phyloP scores from a whole-genome alignment of 1,284 basidiomycete genomes.

The Irpex sp. region DNA sequence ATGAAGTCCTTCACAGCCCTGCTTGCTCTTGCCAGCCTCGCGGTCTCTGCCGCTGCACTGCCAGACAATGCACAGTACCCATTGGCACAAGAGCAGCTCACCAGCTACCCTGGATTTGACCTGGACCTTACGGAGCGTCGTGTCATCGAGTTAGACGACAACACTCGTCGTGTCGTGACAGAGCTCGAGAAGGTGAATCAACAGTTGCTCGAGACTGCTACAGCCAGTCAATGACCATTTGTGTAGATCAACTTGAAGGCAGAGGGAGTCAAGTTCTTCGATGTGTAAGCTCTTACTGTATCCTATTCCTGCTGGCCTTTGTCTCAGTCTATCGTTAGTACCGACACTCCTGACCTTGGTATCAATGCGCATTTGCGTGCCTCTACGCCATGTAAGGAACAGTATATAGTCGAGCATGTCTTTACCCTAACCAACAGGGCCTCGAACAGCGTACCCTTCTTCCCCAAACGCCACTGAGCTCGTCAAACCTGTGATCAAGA shows the following conservation, averaged over 20 bases:
- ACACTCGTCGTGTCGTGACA: constrained; percentile 71
- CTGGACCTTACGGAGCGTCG: constrained; percentile 71
- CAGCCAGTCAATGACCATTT: constrained; percentile 12
- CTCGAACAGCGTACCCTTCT: constrained; percentile 45
- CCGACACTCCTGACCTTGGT: constrained; percentile 66
- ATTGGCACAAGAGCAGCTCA: constrained; percentile 15
- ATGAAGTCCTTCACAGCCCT: constrained; percentile 48
- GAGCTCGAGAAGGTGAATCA: constrained; percentile 74
- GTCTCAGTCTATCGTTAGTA: constrained; percentile 43
- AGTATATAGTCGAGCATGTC: constrained; percentile 14
- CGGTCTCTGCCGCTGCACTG: constrained; percentile 20
- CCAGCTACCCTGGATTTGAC: constrained; percentile 36
- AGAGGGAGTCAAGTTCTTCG: constrained; percentile 77
- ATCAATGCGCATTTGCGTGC: constrained; percentile 36
- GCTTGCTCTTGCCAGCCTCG: constrained; percentile 29
- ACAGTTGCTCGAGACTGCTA: constrained; percentile 1
- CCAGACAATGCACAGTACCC: constrained; percentile 19
- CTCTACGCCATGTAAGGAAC: constrained; percentile 33
- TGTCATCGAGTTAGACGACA: constrained; percentile 71
- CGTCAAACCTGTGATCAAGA: constrained; percentile 60
- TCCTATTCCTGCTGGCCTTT: constrained; percentile 11
- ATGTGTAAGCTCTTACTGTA: constrained; percentile 56
- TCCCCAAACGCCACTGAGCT: constrained; percentile 54
- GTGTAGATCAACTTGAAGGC: constrained; percentile 74
- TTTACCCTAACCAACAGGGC: constrained; percentile 5